Conservation (phyloP, 441 rosid genomes). For the Biscutella laevigata region DNA sequence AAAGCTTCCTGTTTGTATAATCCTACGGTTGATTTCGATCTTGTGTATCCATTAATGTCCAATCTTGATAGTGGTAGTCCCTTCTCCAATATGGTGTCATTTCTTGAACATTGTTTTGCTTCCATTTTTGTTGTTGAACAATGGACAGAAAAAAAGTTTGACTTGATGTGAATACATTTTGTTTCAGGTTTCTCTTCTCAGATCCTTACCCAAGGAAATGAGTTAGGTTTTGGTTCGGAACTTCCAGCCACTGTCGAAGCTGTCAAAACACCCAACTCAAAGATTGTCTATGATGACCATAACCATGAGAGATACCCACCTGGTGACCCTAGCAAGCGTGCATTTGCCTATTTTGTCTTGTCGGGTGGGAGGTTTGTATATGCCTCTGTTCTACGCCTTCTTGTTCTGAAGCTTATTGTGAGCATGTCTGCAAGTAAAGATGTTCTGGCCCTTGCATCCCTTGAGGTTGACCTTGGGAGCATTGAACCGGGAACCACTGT, state of each 20-base stretch:
- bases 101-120: too few relatives aligned
- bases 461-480: slow-evolving; percentile 86
- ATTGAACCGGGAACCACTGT: slow-evolving; percentile 89
- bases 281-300: slow-evolving; percentile 69
- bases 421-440: slow-evolving; percentile 99
- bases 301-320: slow-evolving; percentile 90
- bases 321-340: slow-evolving; percentile 96
- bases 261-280: slow-evolving; percentile 68
- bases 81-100: too few relatives aligned
- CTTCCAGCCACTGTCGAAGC: slow-evolving; percentile 65
- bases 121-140: too few relatives aligned
- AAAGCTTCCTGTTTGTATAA: neutral
- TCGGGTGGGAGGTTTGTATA: slow-evolving; percentile 90
- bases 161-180: neutral
- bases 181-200: slow-evolving; percentile 62
- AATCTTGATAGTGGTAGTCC: neutral
- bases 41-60: neutral
- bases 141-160: neutral
- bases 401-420: slow-evolving; percentile 72
- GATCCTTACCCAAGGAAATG: slow-evolving; percentile 46
- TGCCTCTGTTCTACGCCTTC: slow-evolving; percentile 78
- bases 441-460: slow-evolving; percentile 87
- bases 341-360: slow-evolving; percentile 86
- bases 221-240: slow-evolving; percentile 45
- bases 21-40: neutral